These are phyloP conservation scores for Moesziomyces globuligerus DNA, from an alignment of 1,284 basidiomycete species.

Conservation along the genomic window DNA sequence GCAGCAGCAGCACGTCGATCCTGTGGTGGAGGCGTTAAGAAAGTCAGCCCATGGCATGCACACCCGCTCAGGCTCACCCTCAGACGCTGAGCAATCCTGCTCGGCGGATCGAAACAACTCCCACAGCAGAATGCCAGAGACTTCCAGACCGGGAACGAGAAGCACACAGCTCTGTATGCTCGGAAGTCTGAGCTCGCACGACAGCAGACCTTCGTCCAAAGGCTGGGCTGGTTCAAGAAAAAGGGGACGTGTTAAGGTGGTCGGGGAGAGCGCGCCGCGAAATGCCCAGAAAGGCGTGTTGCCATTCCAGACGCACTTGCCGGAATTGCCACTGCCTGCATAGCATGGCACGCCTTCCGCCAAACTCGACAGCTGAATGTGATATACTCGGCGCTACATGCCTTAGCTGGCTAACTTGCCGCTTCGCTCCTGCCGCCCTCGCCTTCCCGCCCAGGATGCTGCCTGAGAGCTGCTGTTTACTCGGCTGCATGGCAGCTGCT, in stretches of 20 bases:
- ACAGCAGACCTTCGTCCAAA: no score
- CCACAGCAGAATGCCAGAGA: no score
- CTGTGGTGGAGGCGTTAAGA: no score
- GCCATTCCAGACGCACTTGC: slow-evolving; percentile 23
- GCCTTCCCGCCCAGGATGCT: background rate
- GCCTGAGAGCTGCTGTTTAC: slow-evolving; percentile 5
- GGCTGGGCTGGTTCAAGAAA: no score
- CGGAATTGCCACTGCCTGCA: background rate
- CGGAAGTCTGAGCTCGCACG: no score
- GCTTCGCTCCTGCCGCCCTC: background rate
- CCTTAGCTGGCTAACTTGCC: background rate
- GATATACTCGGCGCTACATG: slow-evolving; percentile 32
- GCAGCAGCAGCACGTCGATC: background rate
- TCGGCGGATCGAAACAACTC: no score
- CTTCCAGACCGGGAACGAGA: no score
- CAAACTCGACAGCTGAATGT: slow-evolving; percentile 40
- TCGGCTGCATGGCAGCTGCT: background rate
- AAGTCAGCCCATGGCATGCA: background rate
- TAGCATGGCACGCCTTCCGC: slow-evolving; percentile 1
- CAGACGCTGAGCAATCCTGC: no score
- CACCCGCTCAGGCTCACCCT: no score
- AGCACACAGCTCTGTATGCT: no score
- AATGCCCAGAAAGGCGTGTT: background rate
- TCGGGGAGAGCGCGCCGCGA: no score
- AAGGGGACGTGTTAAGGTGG: no score